phyloP scores from a whole-genome alignment of 495 filamentous ascomycete species.

The Talaromyces proteolyticus region DNA sequence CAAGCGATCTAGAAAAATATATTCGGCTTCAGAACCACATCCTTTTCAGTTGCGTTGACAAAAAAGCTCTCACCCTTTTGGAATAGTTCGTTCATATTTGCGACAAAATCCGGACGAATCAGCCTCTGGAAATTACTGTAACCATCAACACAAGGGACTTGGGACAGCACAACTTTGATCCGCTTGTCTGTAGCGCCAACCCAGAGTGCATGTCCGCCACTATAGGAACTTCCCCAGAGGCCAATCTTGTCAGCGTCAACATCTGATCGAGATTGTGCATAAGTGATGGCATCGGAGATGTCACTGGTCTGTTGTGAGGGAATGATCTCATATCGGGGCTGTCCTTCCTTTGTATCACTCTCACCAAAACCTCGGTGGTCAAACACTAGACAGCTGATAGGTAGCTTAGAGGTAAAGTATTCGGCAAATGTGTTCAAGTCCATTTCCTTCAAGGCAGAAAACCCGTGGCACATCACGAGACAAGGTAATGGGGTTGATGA shows the following conservation, averaged over 20 bases:
- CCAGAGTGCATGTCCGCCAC: slow-evolving; percentile 17
- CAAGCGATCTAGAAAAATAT: neutral
- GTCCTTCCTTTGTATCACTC: slow-evolving; percentile 16
- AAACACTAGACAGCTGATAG: slow-evolving; percentile 16
- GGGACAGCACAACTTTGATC: slow-evolving; percentile 22
- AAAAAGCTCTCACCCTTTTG: neutral
- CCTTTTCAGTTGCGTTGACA: neutral
- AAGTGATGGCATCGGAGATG: slow-evolving; percentile 21
- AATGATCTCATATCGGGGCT: slow-evolving; percentile 16
- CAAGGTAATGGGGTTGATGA: slow-evolving; percentile 13
- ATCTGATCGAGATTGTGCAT: slow-evolving; percentile 17
- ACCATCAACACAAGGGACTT: slow-evolving; percentile 11
- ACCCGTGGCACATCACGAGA: slow-evolving; percentile 23
- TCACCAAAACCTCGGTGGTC: slow-evolving; percentile 22
- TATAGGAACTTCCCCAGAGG: slow-evolving; percentile 20
- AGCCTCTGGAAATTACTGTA: neutral
- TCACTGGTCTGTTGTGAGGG: slow-evolving; percentile 18
- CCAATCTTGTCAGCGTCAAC: slow-evolving; percentile 20
- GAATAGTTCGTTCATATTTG: neutral
- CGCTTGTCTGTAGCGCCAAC: slow-evolving; percentile 23
- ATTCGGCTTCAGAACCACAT: neutral
- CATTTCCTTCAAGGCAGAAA: slow-evolving; percentile 20
- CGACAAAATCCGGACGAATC: neutral
- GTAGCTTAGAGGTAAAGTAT: slow-evolving; percentile 12
- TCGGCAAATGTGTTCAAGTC: slow-evolving; percentile 15